A percentile compares a stretch with the other conserved stretches of the same genome.
phyloP scores from a whole-genome alignment of 257 asterid genomes.

The Asclepias syriaca region DNA sequence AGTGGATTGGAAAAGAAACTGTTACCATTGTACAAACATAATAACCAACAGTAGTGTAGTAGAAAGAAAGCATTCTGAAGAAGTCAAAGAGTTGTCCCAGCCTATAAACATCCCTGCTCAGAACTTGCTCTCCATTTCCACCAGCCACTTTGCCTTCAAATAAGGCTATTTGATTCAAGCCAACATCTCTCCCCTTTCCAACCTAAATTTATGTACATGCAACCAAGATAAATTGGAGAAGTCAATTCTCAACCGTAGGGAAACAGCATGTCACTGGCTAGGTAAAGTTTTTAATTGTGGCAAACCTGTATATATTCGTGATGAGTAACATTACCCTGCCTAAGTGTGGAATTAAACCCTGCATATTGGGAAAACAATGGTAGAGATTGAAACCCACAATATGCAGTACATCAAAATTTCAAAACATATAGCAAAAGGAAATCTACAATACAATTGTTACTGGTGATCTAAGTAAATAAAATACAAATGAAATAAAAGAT shows the following conservation, averaged over 20 bases:
- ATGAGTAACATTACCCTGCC: conserved; percentile 98
- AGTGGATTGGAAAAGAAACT: conserved; percentile 4
- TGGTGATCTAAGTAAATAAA: neutral
- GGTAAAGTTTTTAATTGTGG: neutral
- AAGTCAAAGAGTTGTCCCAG: conserved; percentile 95
- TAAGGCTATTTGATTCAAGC: conserved; percentile 92
- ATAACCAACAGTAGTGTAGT: conserved; percentile 88
- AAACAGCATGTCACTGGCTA: neutral
- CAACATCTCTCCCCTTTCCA: conserved; percentile 99
- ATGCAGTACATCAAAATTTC: neutral
- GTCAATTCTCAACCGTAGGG: conserved; percentile 5
- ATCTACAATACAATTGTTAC: neutral
- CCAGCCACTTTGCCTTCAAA: conserved; percentile 99
- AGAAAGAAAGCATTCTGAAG: conserved; percentile 94
- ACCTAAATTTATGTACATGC: conserved; percentile 47
- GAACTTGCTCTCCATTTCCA: conserved; percentile 98
- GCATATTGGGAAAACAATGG: conserved; percentile 27
- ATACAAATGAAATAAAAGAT: neutral
- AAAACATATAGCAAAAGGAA: neutral
- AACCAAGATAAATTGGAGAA: conserved; percentile 16
- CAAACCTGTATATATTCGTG: conserved; percentile 73
- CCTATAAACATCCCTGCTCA: conserved; percentile 97
- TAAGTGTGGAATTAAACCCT: conserved; percentile 95
- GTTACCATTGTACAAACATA: conserved; percentile 98
- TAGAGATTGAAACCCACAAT: neutral